phyloP scores from a whole-genome alignment of 257 asterid genomes.

The Coffea canephora region DNA sequence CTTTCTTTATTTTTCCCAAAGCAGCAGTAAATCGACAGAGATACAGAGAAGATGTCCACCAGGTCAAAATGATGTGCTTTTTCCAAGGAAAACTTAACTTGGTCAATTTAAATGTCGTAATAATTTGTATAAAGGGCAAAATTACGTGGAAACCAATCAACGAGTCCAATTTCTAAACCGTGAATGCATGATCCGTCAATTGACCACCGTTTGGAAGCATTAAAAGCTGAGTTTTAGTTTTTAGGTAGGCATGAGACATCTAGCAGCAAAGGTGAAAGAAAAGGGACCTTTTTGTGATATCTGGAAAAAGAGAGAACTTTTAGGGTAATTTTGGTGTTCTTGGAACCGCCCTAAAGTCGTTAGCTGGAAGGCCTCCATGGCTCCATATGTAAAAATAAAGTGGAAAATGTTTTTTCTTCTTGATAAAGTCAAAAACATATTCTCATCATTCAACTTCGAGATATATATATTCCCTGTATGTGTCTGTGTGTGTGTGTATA shows the following conservation, averaged over 20 bases:
- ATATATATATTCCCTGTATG: background rate
- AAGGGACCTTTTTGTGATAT: constrained; percentile 69
- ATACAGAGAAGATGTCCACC: background rate
- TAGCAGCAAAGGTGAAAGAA: constrained; percentile 24
- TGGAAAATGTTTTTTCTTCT: constrained; percentile 26
- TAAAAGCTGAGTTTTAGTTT: constrained; percentile 2
- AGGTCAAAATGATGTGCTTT: background rate
- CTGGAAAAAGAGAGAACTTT: constrained; percentile 48
- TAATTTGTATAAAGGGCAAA: background rate
- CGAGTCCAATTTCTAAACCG: background rate
- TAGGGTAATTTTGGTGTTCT: constrained; percentile 42
- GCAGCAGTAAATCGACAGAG: background rate
- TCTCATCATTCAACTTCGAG: constrained; percentile 7
- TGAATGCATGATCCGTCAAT: background rate
- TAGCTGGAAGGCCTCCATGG: constrained; percentile 15
- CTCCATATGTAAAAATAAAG: background rate
- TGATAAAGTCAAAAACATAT: constrained; percentile 31
- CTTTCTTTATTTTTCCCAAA: background rate
- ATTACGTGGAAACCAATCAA: background rate
- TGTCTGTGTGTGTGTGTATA: too few relatives aligned
- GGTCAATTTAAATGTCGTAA: background rate
- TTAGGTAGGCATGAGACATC: background rate
- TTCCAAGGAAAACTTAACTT: background rate
- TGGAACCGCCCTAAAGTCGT: constrained; percentile 37
- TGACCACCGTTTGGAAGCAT: background rate